These are phyloP conservation scores for Fonsecaea multimorphosa DNA, from an alignment of 2,329 filamentous ascomycete genomes.

Conservation along the genomic window DNA sequence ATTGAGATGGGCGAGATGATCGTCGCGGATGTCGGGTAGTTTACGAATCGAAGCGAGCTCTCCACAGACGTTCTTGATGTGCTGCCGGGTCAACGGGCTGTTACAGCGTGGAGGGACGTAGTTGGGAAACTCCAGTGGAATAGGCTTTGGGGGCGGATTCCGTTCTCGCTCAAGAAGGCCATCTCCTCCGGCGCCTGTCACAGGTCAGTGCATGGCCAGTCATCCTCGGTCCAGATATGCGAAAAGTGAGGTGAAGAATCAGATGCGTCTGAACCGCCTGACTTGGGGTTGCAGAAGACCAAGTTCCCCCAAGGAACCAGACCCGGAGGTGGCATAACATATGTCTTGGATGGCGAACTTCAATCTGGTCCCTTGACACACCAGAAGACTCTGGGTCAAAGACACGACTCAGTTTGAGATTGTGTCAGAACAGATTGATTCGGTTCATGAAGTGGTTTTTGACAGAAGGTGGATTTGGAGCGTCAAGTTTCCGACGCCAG, in stretches of 20 bases:
- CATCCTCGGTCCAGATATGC: neutral
- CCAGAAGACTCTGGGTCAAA: neutral
- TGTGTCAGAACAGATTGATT: neutral
- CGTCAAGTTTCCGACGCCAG: neutral
- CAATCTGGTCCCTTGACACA: neutral
- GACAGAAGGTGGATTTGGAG: neutral
- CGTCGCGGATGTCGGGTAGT: conserved; percentile 49
- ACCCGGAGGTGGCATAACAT: neutral
- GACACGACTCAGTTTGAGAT: neutral
- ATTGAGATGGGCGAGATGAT: conserved; percentile 51
- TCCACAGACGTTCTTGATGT: conserved; percentile 49
- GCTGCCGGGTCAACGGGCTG: conserved; percentile 45
- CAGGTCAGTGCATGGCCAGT: conserved; percentile 3
- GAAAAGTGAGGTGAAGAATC: neutral
- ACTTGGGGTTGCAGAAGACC: neutral
- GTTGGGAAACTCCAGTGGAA: conserved; percentile 59
- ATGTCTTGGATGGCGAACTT: neutral
- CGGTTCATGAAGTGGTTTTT: neutral
- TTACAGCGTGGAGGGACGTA: conserved; percentile 50
- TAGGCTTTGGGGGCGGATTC: conserved; percentile 56
- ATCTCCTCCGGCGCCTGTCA: conserved; percentile 24
- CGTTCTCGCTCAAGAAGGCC: conserved; percentile 48
- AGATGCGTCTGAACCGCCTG: neutral
- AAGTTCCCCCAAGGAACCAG: neutral
- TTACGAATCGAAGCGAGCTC: conserved; percentile 52